Percentiles rank a stretch among this genome's conserved stretches.
Conservation (phyloP, 2,329 filamentous ascomycete species). For the Teratosphaeria zuluensis region DNA sequence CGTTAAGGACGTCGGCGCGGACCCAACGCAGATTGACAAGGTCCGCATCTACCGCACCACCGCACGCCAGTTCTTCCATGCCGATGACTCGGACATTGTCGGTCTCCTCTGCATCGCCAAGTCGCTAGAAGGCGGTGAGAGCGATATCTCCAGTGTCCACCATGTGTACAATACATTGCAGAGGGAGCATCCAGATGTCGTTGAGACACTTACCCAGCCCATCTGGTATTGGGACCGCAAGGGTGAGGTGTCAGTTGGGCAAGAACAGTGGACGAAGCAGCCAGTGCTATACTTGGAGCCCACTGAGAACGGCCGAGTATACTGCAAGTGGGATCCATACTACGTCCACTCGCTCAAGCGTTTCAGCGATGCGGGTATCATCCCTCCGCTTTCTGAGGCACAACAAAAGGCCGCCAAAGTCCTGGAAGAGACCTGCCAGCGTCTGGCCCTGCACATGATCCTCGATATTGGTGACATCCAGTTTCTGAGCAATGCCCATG, state of each 20-base stretch:
- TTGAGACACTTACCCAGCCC: slow-evolving; percentile 62
- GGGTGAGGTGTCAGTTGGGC: slow-evolving; percentile 64
- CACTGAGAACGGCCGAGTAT: slow-evolving; percentile 52
- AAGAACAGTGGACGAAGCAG: slow-evolving; percentile 40
- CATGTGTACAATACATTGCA: slow-evolving; percentile 75
- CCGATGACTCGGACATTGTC: slow-evolving; percentile 74
- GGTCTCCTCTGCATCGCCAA: slow-evolving; percentile 72
- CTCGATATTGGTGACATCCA: slow-evolving; percentile 82
- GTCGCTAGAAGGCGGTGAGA: slow-evolving; percentile 72
- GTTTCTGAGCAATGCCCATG: slow-evolving; percentile 70
- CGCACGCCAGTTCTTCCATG: slow-evolving; percentile 72
- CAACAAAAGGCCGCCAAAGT: slow-evolving; percentile 60
- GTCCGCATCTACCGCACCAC: slow-evolving; percentile 91
- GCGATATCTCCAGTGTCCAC: slow-evolving; percentile 72
- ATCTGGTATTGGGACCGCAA: slow-evolving; percentile 92
- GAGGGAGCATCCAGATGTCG: slow-evolving; percentile 65
- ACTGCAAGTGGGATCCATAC: slow-evolving; percentile 86
- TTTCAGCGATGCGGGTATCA: slow-evolving; percentile 63
- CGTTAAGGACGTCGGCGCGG: slow-evolving; percentile 80
- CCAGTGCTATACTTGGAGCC: slow-evolving; percentile 63
- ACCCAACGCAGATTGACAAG: slow-evolving; percentile 69
- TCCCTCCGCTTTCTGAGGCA: slow-evolving; percentile 60
- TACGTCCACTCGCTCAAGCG: slow-evolving; percentile 66
- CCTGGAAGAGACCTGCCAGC: slow-evolving; percentile 66
- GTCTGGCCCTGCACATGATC: slow-evolving; percentile 71